A percentile compares a stretch with the other conserved stretches of the same genome.
Evolutionary conservation across 1,139 yeast species (phyloP).

Genomic region (Kurtzmaniella quercitrusa): DNA sequence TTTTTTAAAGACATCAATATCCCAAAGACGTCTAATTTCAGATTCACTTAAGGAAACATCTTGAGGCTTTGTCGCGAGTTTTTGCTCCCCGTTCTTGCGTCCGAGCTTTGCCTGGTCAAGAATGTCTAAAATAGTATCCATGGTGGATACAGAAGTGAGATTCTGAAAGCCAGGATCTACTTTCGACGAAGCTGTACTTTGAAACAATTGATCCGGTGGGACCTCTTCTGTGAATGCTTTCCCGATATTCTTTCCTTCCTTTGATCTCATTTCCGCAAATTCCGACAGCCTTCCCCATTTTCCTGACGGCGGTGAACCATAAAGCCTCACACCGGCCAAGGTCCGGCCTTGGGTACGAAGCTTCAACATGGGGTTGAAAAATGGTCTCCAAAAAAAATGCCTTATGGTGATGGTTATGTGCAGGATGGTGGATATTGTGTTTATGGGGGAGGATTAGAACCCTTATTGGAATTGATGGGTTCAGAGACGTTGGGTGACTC

Average conservation of each 20-base stretch:
- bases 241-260: slow-evolving; percentile 10
- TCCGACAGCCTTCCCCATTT: slow-evolving; percentile 15
- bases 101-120: slow-evolving; percentile 7
- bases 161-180: slow-evolving; percentile 1
- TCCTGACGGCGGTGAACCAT: slow-evolving; percentile 12
- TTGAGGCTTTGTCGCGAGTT: background rate
- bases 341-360: background rate
- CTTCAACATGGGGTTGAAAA: background rate
- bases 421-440: too few species aligned
- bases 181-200: slow-evolving; percentile 1
- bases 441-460: too few species aligned
- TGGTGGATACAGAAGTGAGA: slow-evolving; percentile 7
- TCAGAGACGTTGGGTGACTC: background rate
- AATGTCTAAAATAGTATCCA: slow-evolving; percentile 8
- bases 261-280: background rate
- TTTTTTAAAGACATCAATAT: background rate
- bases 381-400: too few species aligned
- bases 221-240: slow-evolving; percentile 4
- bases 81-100: background rate
- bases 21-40: background rate
- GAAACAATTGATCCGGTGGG: slow-evolving; percentile 1
- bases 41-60: background rate
- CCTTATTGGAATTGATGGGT: too few species aligned
- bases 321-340: slow-evolving; percentile 9
- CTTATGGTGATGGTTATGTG: background rate